Percentiles rank a stretch among this genome's conserved stretches.
Evolutionary conservation across 495 filamentous ascomycete genomes (phyloP).

Genomic region (Neurospora terricola): DNA sequence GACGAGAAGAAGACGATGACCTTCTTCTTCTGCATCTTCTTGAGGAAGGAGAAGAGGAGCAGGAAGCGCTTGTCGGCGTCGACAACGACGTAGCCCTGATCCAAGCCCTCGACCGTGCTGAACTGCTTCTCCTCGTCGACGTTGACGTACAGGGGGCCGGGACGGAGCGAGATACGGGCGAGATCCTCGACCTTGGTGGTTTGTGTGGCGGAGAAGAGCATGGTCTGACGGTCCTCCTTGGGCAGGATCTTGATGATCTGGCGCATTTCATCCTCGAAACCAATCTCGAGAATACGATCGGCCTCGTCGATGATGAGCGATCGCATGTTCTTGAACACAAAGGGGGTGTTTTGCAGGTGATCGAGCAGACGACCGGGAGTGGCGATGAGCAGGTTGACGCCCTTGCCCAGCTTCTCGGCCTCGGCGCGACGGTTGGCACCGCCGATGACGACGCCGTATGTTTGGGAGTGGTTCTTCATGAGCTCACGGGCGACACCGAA

Average conservation of each 20-base stretch:
- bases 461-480: constrained; percentile 71
- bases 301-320: constrained; percentile 85
- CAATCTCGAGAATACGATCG: constrained; percentile 89
- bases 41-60: constrained; percentile 91
- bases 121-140: constrained; percentile 50
- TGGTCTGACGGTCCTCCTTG: constrained; percentile 79
- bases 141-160: constrained; percentile 93
- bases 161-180: constrained; percentile 81
- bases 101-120: constrained; percentile 77
- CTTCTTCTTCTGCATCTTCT: constrained; percentile 84
- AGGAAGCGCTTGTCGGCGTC: constrained; percentile 90
- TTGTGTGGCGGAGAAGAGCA: constrained; percentile 95
- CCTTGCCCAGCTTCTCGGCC: constrained; percentile 87
- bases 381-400: constrained; percentile 87
- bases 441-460: constrained; percentile 87
- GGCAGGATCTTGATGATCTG: constrained; percentile 95
- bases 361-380: constrained; percentile 90
- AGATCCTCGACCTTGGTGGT: constrained; percentile 98
- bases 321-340: constrained; percentile 81
- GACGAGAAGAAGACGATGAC: constrained; percentile 95
- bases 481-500: constrained; percentile 92
- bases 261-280: constrained; percentile 97
- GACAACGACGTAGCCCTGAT: constrained; percentile 92
- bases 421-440: constrained; percentile 87
- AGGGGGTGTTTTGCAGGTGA: constrained; percentile 88